A percentile compares a stretch with the other conserved stretches of the same genome.
These are phyloP conservation scores for Tulasnella sp. DNA, from an alignment of 768 basidiomycete species.

Conservation along the genomic window DNA sequence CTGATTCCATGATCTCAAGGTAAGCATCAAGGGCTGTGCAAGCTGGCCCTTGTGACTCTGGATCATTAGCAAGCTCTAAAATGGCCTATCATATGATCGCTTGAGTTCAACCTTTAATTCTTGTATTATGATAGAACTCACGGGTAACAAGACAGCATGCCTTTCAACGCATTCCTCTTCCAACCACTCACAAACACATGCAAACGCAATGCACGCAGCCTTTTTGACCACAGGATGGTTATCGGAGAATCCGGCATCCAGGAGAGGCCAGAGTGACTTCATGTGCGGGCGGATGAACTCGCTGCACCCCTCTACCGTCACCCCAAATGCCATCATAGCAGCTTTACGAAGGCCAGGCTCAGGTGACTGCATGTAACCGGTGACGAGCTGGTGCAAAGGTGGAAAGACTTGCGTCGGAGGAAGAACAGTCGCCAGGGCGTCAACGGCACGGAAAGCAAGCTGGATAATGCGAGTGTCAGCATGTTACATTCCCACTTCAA, in stretches of 20 bases:
- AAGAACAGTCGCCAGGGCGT: constrained; percentile 79
- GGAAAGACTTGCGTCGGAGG: constrained; percentile 96
- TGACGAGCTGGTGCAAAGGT: constrained; percentile 66
- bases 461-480: constrained; percentile 23
- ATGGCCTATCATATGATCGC: constrained; percentile 43
- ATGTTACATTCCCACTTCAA: neutral
- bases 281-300: constrained; percentile 95
- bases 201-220: constrained; percentile 90
- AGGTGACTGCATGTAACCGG: constrained; percentile 69
- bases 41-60: constrained; percentile 78
- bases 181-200: constrained; percentile 94
- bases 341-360: constrained; percentile 74
- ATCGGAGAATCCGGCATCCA: constrained; percentile 80
- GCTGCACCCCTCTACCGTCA: constrained; percentile 92
- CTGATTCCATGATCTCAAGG: constrained; percentile 79
- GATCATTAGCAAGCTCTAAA: constrained; percentile 80
- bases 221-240: constrained; percentile 75
- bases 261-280: constrained; percentile 74
- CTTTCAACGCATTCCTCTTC: constrained; percentile 81
- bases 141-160: constrained; percentile 74
- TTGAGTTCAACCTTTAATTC: neutral
- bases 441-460: constrained; percentile 91
- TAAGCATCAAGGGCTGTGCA: constrained; percentile 94
- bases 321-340: constrained; percentile 89
- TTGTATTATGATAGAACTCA: constrained; percentile 27